These are phyloP conservation scores for Auriculariales sp. DNA, from an alignment of 768 basidiomycete genomes.

Conservation along the genomic window DNA sequence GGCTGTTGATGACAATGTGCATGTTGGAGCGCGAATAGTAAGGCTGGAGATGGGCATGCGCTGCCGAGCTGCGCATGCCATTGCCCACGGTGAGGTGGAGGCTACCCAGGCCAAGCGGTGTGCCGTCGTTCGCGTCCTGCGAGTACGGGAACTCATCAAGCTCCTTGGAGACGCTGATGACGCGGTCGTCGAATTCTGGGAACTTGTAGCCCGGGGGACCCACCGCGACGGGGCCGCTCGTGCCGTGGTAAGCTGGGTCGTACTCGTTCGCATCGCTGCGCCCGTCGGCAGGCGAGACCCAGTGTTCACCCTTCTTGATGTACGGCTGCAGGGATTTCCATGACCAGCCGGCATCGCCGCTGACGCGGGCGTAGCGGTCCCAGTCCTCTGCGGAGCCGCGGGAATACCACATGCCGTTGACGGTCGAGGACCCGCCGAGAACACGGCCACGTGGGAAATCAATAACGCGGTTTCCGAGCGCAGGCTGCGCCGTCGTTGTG, in stretches of 20 bases:
- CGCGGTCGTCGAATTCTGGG: constrained; percentile 18
- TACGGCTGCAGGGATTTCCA: constrained; percentile 12
- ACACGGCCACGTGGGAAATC: constrained; percentile 12
- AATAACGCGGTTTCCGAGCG: constrained; percentile 10
- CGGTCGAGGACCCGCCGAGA: constrained; percentile 16
- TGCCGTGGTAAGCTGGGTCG: constrained; percentile 23
- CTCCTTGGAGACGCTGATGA: constrained; percentile 19
- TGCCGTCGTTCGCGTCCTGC: constrained; percentile 28
- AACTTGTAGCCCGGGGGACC: constrained; percentile 19
- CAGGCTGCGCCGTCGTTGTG: constrained; percentile 18
- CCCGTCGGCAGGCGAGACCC: constrained; percentile 22
- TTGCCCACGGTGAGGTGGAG: constrained; percentile 16
- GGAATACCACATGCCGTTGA: constrained; percentile 15
- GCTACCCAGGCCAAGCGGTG: constrained; percentile 25
- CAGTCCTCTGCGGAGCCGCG: constrained; percentile 15
- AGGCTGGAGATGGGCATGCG: constrained; percentile 16
- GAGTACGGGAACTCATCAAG: constrained; percentile 26
- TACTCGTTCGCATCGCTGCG: constrained; percentile 24
- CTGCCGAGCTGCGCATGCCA: constrained; percentile 19
- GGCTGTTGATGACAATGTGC: constrained; percentile 17
- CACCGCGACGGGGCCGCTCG: constrained; percentile 17
- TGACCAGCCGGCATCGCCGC: constrained; percentile 16
- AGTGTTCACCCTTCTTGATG: constrained; percentile 20
- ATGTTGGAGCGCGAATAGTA: constrained; percentile 20
- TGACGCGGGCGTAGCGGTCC: constrained; percentile 12